These are phyloP conservation scores for Epichloe hybrida DNA, from an alignment of 2,329 filamentous ascomycete species.

Conservation along the genomic window DNA sequence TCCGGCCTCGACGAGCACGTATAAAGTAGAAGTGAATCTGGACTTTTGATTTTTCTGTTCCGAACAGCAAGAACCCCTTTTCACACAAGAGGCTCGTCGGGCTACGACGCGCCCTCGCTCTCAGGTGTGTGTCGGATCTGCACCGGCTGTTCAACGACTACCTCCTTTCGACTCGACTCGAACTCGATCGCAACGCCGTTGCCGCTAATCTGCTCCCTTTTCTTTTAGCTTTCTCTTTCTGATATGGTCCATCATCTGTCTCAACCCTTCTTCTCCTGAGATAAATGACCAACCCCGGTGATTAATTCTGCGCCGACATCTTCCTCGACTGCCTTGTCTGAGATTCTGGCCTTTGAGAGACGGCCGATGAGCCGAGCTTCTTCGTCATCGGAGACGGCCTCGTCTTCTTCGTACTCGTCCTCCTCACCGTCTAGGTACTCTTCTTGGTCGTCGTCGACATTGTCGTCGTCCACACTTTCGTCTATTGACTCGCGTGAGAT, in stretches of 20 bases:
- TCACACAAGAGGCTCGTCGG: not conserved
- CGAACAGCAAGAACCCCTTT: no score
- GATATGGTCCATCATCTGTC: conserved; percentile 24
- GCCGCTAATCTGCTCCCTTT: conserved; percentile 7
- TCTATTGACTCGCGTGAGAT: conserved; percentile 37
- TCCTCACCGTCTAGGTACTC: conserved; percentile 26
- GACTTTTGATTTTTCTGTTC: no score
- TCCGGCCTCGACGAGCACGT: no score
- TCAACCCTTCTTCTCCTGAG: conserved; percentile 9
- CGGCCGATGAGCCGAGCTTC: conserved; percentile 6
- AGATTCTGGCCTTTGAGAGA: conserved; percentile 5
- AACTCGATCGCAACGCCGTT: conserved; percentile 3
- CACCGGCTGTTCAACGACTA: conserved; percentile 13
- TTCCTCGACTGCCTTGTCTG: conserved; percentile 17
- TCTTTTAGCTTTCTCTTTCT: conserved; percentile 18
- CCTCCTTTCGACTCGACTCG: not conserved
- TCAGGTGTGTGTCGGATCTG: conserved; percentile 12
- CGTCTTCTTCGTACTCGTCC: conserved; percentile 28
- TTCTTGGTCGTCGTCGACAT: conserved; percentile 21
- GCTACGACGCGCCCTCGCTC: not conserved
- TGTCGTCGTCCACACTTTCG: conserved; percentile 19
- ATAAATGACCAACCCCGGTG: conserved; percentile 42
- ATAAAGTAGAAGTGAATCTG: no score
- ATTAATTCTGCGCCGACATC: conserved; percentile 44
- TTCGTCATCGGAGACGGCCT: conserved; percentile 10